phyloP scores from a whole-genome alignment of 108 stramenopile species.

The Pinguiococcus pyrenoidosus region DNA sequence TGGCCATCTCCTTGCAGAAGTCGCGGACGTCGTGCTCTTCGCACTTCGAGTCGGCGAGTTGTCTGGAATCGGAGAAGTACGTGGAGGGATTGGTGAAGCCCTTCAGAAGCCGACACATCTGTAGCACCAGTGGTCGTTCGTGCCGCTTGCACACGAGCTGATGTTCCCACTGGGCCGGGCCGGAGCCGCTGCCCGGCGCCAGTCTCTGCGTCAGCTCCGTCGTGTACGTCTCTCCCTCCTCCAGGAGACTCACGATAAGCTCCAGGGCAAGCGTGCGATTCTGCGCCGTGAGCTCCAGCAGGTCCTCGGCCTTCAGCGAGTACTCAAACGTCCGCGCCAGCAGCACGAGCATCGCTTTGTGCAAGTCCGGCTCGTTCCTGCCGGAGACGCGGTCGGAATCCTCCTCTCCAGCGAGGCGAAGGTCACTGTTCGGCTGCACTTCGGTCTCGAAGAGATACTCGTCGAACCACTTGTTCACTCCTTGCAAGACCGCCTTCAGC shows the following conservation, averaged over 20 bases:
- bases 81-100: slow-evolving; percentile 47
- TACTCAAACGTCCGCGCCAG: slow-evolving; percentile 37
- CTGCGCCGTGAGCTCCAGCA: slow-evolving; percentile 37
- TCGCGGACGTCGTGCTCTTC: slow-evolving; percentile 12
- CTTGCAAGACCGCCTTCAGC: slow-evolving; percentile 15
- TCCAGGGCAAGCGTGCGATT: slow-evolving; percentile 29
- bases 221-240: slow-evolving; percentile 44
- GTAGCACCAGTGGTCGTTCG: slow-evolving; percentile 43
- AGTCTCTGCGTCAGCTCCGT: slow-evolving; percentile 36
- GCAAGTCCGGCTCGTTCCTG: slow-evolving; percentile 36
- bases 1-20: slow-evolving; percentile 36
- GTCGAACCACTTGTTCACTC: slow-evolving; percentile 42
- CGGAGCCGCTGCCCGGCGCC: slow-evolving; percentile 25
- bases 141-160: slow-evolving; percentile 36
- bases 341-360: slow-evolving; percentile 42
- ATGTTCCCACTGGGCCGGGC: slow-evolving; percentile 44
- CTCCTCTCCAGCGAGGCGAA: background rate
- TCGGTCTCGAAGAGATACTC: slow-evolving; percentile 14
- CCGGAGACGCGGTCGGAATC: background rate
- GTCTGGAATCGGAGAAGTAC: slow-evolving; percentile 20
- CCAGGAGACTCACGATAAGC: slow-evolving; percentile 32
- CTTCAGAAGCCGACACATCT: slow-evolving; percentile 37
- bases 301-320: slow-evolving; percentile 41
- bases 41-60: background rate
- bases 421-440: background rate